A percentile compares a stretch with the other conserved stretches of the same genome.
Evolutionary conservation across 306 rosid species (phyloP).

Genomic region (Cucurbita maxima): DNA sequence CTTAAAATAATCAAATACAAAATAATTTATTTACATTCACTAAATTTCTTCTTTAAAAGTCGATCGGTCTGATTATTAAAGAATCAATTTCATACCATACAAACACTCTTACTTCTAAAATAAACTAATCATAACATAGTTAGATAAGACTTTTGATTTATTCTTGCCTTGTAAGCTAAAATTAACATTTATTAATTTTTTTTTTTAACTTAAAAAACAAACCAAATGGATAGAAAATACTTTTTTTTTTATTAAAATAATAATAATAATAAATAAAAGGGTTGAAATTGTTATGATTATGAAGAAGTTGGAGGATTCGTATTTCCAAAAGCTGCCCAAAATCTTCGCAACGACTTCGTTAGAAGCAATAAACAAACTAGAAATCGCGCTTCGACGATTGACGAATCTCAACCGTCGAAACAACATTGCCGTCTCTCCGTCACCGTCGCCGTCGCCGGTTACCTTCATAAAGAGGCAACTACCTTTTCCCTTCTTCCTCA

Average conservation of each 20-base stretch:
- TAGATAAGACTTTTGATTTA: neutral
- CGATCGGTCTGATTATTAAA: no score
- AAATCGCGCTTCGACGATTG: neutral
- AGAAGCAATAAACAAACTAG: neutral
- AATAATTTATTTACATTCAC: neutral
- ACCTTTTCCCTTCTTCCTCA: neutral
- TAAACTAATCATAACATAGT: neutral
- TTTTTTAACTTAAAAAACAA: neutral
- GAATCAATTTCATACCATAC: no score
- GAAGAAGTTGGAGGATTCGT: conserved; percentile 3
- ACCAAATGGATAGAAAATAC: neutral
- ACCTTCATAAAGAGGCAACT: neutral
- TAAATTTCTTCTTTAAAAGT: no score
- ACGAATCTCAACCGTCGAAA: conserved; percentile 1
- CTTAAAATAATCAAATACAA: neutral
- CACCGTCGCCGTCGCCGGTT: neutral
- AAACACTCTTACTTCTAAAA: neutral
- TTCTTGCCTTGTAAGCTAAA: neutral
- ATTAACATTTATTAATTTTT: neutral
- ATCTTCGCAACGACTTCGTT: conserved; percentile 11
- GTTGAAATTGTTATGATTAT: conserved; percentile 1
- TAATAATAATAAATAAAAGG: neutral
- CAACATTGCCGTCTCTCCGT: neutral
- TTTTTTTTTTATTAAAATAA: neutral
- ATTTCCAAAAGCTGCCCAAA: conserved; percentile 10